Percentiles rank a stretch among this genome's conserved stretches.
Conservation (phyloP, 352 stramenopile genomes). For the Globisporangium yorkense region DNA sequence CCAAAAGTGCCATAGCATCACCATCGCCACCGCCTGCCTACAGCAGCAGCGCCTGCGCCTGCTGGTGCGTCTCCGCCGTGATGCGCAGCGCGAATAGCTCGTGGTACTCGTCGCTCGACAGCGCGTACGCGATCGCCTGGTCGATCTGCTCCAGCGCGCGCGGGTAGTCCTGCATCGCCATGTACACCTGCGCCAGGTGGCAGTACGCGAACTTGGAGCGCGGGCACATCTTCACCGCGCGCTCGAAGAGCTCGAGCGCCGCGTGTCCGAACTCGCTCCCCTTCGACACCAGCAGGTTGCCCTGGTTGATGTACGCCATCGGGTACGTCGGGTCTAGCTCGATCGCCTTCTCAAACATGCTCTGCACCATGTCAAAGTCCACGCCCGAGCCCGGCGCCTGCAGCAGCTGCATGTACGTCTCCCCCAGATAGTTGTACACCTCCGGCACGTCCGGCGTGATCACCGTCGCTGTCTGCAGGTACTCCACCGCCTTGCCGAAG, state of each 20-base stretch:
- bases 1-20: background rate
- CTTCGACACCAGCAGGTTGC: conserved; percentile 74
- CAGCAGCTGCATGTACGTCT: conserved; percentile 84
- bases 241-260: conserved; percentile 70
- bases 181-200: conserved; percentile 79
- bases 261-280: conserved; percentile 63
- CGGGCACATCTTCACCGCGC: conserved; percentile 67
- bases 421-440: conserved; percentile 85
- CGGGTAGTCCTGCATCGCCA: conserved; percentile 81
- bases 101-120: conserved; percentile 69
- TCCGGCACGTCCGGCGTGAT: conserved; percentile 73
- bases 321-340: conserved; percentile 74
- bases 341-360: conserved; percentile 81
- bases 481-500: conserved; percentile 66
- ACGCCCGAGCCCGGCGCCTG: conserved; percentile 42
- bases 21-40: conserved; percentile 14
- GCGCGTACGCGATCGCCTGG: conserved; percentile 62
- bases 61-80: conserved; percentile 69
- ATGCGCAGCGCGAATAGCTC: conserved; percentile 77
- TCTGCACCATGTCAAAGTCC: conserved; percentile 51
- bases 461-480: conserved; percentile 47
- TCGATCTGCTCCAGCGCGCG: conserved; percentile 80
- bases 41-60: conserved; percentile 57
- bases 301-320: conserved; percentile 86
- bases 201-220: conserved; percentile 82